Conservation (phyloP, 768 basidiomycete species). For the Trametes cingulata region DNA sequence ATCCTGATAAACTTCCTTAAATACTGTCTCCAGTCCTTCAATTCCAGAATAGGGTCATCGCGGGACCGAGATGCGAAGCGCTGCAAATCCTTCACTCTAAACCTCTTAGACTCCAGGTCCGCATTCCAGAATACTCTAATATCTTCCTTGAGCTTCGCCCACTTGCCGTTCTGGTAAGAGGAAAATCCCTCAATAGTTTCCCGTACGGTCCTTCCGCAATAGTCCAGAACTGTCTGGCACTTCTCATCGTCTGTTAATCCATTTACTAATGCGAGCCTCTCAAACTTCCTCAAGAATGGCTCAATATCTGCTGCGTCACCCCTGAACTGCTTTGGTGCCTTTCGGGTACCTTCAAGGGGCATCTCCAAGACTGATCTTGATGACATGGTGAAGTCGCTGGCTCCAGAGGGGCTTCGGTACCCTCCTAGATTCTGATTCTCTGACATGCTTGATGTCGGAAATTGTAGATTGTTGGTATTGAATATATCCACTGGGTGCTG, state of each 20-base stretch:
- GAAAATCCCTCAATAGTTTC: slow-evolving; percentile 19
- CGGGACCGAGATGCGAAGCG: neutral
- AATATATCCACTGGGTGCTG: too few relatives aligned
- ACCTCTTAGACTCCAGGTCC: slow-evolving; percentile 15
- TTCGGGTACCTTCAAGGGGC: too few relatives aligned
- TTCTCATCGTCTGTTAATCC: slow-evolving; percentile 7
- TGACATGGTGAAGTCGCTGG: too few relatives aligned
- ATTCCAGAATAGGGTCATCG: neutral
- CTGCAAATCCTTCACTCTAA: neutral
- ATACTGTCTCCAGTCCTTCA: slow-evolving; percentile 13
- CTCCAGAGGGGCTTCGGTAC: too few relatives aligned
- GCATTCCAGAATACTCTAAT: slow-evolving; percentile 15
- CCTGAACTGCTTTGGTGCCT: slow-evolving; percentile 24
- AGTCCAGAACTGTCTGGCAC: too few relatives aligned
- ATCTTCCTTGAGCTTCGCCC: slow-evolving; percentile 9
- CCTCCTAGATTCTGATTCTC: too few relatives aligned
- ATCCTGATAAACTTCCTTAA: slow-evolving; percentile 11
- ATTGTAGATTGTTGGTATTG: too few relatives aligned
- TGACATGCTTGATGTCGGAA: too few relatives aligned
- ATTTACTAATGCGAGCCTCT: slow-evolving; percentile 11
- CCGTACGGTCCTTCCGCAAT: slow-evolving; percentile 18
- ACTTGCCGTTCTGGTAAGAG: neutral
- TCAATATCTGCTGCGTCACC: slow-evolving; percentile 24
- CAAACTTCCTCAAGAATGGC: slow-evolving; percentile 20
- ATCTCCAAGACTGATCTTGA: too few relatives aligned